A percentile compares a stretch with the other conserved stretches of the same genome.
These are phyloP conservation scores for Ustilago sp. DNA, from an alignment of 1,284 basidiomycete species.

Conservation along the genomic window DNA sequence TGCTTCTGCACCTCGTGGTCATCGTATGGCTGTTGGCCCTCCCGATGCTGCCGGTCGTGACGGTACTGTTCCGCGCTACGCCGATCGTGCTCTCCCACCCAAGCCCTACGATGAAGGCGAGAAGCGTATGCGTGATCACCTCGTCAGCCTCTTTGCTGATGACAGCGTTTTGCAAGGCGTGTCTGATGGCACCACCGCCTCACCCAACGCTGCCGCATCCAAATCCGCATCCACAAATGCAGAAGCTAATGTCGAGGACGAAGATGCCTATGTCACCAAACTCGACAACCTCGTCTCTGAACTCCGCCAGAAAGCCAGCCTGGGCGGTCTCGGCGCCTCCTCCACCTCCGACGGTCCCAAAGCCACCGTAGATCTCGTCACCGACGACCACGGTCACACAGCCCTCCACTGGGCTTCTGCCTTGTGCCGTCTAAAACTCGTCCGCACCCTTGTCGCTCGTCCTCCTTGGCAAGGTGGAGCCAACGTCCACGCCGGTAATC, in stretches of 20 bases:
- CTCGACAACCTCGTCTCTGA: slow-evolving; percentile 50
- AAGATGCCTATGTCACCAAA: slow-evolving; percentile 31
- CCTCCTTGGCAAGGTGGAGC: slow-evolving; percentile 71
- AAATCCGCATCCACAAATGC: slow-evolving; percentile 3
- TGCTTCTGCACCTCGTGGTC: slow-evolving; percentile 52
- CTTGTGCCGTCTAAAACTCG: slow-evolving; percentile 75
- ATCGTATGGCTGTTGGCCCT: slow-evolving; percentile 49
- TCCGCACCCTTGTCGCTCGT: slow-evolving; percentile 72
- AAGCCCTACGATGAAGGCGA: slow-evolving; percentile 65
- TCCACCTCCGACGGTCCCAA: slow-evolving; percentile 78
- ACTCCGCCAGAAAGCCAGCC: slow-evolving; percentile 47
- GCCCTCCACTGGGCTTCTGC: slow-evolving; percentile 93
- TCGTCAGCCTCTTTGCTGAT: slow-evolving; percentile 65
- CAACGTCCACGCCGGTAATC: slow-evolving; percentile 74
- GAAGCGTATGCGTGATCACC: slow-evolving; percentile 60
- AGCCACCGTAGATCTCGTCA: slow-evolving; percentile 74
- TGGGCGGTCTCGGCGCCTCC: slow-evolving; percentile 74
- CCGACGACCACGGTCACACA: slow-evolving; percentile 92
- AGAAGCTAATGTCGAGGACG: slow-evolving; percentile 20
- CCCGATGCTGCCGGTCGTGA: slow-evolving; percentile 46
- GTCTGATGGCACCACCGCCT: slow-evolving; percentile 6
- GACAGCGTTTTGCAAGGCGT: slow-evolving; percentile 36
- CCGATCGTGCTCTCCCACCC: slow-evolving; percentile 62
- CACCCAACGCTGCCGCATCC: slow-evolving; percentile 9
- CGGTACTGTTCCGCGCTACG: slow-evolving; percentile 59